Evolutionary conservation across 805 yeast genomes (phyloP), one percentile per base, ranked within the genome.

Genomic region (Nematodospora valgi): DNA sequence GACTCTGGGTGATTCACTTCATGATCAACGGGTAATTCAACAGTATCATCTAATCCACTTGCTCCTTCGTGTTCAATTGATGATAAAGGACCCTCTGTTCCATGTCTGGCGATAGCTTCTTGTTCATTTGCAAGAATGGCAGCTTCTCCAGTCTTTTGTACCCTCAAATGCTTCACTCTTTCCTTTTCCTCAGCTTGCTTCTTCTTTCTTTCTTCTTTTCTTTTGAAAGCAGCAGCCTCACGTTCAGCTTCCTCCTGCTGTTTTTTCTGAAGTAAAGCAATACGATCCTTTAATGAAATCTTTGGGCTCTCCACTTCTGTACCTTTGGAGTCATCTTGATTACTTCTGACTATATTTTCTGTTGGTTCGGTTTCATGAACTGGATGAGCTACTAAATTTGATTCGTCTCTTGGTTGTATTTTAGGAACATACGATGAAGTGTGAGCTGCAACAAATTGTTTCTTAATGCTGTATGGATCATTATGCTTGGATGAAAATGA

Each of bases 261-360:
- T 39, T 80, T 79, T 51, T 86, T 76, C 55, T 89, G 95, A 33
- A 91, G 67, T 50, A 86, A 50, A 4, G 87, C 86, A 53, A 91
- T 87, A 45, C 98, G 74, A 48, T 93, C 97, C 53, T 83, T 83
- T 48, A 91, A 66, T 38, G 94, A 82, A 65, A 88, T 60, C 46
- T 84, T 80, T 6, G 96, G 96, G 22, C 72, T 76, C 21, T 72
- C 82, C 19, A 68, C 76, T 14, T 51, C 57, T 6, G 52, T 51
- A 22, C 52, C 58, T 6, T 53, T 48, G 7, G 47, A 45, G 5
- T 49, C 44, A 12, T 54, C 52, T 0, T 32, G 48, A 39, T 48
- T 43, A 39, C 48, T 51, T 37, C 43, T 56, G 38, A 44, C 64
- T 15, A 56, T 44, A 23, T 51, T 58, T 6, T 41, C 43, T 6